These are phyloP conservation scores for Aspergillus terreus DNA, from an alignment of 2,329 filamentous ascomycete species.

Conservation along the genomic window DNA sequence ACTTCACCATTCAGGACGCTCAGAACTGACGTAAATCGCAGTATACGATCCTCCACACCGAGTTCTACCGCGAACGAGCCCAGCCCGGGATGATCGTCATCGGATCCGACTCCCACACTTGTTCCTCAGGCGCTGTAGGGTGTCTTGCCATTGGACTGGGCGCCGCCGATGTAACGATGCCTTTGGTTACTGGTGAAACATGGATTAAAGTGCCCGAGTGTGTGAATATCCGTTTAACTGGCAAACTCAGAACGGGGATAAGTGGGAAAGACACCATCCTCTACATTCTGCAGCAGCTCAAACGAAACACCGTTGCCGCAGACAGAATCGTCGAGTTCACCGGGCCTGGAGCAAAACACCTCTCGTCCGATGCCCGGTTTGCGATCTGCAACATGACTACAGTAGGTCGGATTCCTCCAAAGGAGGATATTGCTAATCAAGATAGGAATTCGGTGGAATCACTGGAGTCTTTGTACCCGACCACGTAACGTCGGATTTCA, in stretches of 20 bases:
- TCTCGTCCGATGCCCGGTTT: conserved; percentile 45
- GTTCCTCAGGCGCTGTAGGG: conserved; percentile 41
- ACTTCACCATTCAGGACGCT: too few relatives aligned
- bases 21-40: background rate
- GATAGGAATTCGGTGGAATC: conserved; percentile 42
- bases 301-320: conserved; percentile 45
- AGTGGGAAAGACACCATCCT: conserved; percentile 48
- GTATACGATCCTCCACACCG: conserved; percentile 47
- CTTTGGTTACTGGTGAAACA: conserved; percentile 45
- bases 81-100: conserved; percentile 45
- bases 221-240: conserved; percentile 40
- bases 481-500: conserved; percentile 32
- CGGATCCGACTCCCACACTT: conserved; percentile 47
- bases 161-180: conserved; percentile 44
- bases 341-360: conserved; percentile 37
- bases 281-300: conserved; percentile 42
- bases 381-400: conserved; percentile 49
- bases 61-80: conserved; percentile 43
- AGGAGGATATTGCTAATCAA: too few relatives aligned
- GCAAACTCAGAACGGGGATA: conserved; percentile 33
- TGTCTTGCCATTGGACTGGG: conserved; percentile 46
- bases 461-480: conserved; percentile 44
- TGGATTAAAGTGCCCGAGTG: conserved; percentile 48
- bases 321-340: conserved; percentile 46
- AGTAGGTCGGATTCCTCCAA: background rate